Evolutionary conservation across 2,329 filamentous ascomycete genomes (phyloP).

Genomic region (Tolypocladium ophioglossoides): DNA sequence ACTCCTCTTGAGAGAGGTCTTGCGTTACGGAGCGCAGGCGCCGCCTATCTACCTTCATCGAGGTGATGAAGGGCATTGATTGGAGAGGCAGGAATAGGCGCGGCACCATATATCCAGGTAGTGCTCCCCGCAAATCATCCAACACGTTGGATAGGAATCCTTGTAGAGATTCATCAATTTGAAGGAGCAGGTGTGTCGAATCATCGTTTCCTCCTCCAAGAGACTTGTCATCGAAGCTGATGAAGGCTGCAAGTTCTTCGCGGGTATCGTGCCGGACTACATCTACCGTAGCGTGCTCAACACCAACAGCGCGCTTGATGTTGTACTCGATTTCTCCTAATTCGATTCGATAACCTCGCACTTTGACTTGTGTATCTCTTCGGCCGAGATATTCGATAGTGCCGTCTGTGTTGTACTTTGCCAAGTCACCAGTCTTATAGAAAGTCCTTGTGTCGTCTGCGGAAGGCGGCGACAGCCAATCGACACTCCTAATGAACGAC

Average conservation of each 20-base stretch:
- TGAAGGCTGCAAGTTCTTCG: neutral
- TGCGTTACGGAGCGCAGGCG: neutral
- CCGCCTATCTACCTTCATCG: neutral
- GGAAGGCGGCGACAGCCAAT: conserved; percentile 13
- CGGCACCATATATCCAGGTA: neutral
- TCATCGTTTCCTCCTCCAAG: neutral
- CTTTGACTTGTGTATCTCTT: conserved; percentile 47
- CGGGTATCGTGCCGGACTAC: neutral
- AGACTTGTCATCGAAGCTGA: neutral
- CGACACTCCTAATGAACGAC: conserved; percentile 30
- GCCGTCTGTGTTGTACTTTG: conserved; percentile 27
- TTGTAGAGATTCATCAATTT: neutral
- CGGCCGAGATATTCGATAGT: conserved; percentile 34
- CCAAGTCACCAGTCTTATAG: conserved; percentile 40
- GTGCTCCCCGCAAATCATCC: neutral
- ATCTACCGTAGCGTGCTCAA: conserved; percentile 3
- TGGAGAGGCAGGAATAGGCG: neutral
- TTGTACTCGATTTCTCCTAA: conserved; percentile 18
- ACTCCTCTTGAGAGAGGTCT: neutral
- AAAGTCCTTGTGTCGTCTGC: conserved; percentile 4
- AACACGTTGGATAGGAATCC: neutral
- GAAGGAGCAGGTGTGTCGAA: neutral
- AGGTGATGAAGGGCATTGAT: neutral
- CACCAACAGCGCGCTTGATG: neutral
- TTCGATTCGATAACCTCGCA: conserved; percentile 46